These are phyloP conservation scores for Solanum ossicruentum DNA, from an alignment of 257 asterid genomes.

Conservation along the genomic window DNA sequence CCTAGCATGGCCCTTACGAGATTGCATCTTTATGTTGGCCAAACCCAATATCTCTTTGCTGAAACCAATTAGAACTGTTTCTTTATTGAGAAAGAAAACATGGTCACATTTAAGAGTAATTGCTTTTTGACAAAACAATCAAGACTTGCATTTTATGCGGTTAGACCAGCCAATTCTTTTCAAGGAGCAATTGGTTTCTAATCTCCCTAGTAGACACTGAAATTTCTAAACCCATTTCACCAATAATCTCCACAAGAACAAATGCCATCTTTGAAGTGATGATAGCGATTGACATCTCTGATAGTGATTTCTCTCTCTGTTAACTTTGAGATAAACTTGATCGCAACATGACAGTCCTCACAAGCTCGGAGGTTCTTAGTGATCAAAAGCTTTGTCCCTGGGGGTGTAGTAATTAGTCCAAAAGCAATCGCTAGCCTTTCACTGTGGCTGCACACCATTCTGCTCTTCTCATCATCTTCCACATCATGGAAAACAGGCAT, in stretches of 20 bases:
- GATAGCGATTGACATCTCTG: conserved; percentile 56
- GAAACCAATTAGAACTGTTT: neutral
- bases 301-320: conserved; percentile 37
- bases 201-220: neutral
- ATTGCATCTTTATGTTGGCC: neutral
- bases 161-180: neutral
- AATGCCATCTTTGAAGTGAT: conserved; percentile 44
- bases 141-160: neutral
- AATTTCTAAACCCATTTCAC: conserved; percentile 16
- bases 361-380: conserved; percentile 49
- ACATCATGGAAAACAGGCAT: conserved; percentile 49
- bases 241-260: conserved; percentile 52
- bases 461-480: conserved; percentile 44
- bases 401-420: conserved; percentile 44
- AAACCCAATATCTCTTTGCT: neutral
- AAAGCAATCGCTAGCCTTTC: conserved; percentile 56
- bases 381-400: conserved; percentile 37
- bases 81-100: neutral
- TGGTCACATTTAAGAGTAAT: neutral
- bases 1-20: neutral
- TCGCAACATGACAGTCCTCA: conserved; percentile 54
- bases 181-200: neutral
- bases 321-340: conserved; percentile 36
- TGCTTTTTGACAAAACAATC: neutral
- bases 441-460: conserved; percentile 39